Conservation (phyloP, 495 filamentous ascomycete genomes). For the Podospora appendiculata region DNA sequence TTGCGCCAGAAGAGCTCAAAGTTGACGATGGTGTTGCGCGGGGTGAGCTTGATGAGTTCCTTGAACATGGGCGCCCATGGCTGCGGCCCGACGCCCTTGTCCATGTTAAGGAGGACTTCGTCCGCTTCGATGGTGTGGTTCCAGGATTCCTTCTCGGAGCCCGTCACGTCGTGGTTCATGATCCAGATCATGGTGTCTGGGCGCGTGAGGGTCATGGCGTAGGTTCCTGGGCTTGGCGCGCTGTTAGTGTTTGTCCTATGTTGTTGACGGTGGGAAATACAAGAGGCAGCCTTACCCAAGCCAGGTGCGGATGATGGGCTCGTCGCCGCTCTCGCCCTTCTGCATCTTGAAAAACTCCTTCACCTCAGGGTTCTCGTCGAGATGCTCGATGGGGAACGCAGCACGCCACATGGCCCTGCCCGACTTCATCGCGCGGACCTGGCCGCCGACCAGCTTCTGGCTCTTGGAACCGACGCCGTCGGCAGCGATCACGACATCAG, state of each 20-base stretch:
- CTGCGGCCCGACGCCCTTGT: constrained; percentile 30
- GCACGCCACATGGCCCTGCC: constrained; percentile 49
- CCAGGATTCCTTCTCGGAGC: constrained; percentile 43
- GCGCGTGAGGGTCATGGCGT: constrained; percentile 40
- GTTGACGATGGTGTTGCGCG: constrained; percentile 50
- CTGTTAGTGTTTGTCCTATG: neutral
- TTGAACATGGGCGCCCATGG: constrained; percentile 49
- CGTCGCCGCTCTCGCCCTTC: constrained; percentile 22
- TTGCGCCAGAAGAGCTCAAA: constrained; percentile 63
- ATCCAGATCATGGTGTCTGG: constrained; percentile 47
- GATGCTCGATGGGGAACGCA: constrained; percentile 27
- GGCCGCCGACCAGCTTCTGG: constrained; percentile 39
- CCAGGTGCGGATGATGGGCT: constrained; percentile 34
- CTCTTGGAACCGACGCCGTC: constrained; percentile 51
- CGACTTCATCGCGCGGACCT: constrained; percentile 38
- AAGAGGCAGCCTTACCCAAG: constrained; percentile 24
- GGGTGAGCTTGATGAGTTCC: constrained; percentile 49
- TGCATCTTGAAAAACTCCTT: constrained; percentile 38
- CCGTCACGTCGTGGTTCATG: constrained; percentile 48
- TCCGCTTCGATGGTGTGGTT: constrained; percentile 42
- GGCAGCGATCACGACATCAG: constrained; percentile 52
- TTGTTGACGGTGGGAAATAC: neutral
- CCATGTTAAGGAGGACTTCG: constrained; percentile 48
- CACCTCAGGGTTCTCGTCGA: constrained; percentile 35
- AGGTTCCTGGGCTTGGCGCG: constrained; percentile 37